These are phyloP conservation scores for Candida suzukii DNA, from an alignment of 805 yeast species.

Conservation along the genomic window DNA sequence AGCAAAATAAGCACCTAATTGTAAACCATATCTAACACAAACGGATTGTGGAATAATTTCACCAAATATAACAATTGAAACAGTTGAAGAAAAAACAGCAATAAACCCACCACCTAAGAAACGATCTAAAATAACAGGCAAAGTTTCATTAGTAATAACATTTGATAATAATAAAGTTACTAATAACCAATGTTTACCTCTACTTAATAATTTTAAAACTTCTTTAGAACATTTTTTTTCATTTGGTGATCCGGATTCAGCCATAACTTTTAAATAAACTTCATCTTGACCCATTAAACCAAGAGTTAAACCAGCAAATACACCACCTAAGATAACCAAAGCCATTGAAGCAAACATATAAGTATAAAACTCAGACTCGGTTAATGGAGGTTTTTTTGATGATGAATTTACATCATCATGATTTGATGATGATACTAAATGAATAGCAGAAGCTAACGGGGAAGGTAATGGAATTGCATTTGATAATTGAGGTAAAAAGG, in stretches of 20 bases:
- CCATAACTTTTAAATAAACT: slow-evolving; percentile 83
- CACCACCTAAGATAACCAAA: slow-evolving; percentile 74
- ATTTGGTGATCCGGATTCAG: slow-evolving; percentile 68
- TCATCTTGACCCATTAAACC: slow-evolving; percentile 99
- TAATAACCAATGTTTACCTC: slow-evolving; percentile 94
- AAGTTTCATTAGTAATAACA: slow-evolving; percentile 89
- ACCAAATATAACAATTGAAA: slow-evolving; percentile 87
- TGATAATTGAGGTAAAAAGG: slow-evolving; percentile 17
- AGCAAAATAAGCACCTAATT: slow-evolving; percentile 83
- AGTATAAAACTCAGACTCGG: slow-evolving; percentile 32
- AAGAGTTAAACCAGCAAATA: slow-evolving; percentile 90
- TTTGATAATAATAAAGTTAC: slow-evolving; percentile 81
- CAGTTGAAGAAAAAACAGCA: slow-evolving; percentile 91
- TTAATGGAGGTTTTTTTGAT: slow-evolving; percentile 13
- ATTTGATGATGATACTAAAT: not conserved
- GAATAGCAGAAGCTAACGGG: slow-evolving; percentile 1
- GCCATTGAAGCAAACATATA: slow-evolving; percentile 47
- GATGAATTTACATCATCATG: slow-evolving; percentile 1
- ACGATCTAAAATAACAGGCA: slow-evolving; percentile 89
- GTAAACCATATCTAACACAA: slow-evolving; percentile 88
- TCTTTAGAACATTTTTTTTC: slow-evolving; percentile 66
- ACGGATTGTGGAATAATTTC: slow-evolving; percentile 94
- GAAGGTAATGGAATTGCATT: slow-evolving; percentile 14
- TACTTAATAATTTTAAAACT: slow-evolving; percentile 64
- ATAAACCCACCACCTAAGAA: slow-evolving; percentile 97